Evolutionary conservation across 148 eudicot species (phyloP).

Genomic region (Suaeda aralocaspica): DNA sequence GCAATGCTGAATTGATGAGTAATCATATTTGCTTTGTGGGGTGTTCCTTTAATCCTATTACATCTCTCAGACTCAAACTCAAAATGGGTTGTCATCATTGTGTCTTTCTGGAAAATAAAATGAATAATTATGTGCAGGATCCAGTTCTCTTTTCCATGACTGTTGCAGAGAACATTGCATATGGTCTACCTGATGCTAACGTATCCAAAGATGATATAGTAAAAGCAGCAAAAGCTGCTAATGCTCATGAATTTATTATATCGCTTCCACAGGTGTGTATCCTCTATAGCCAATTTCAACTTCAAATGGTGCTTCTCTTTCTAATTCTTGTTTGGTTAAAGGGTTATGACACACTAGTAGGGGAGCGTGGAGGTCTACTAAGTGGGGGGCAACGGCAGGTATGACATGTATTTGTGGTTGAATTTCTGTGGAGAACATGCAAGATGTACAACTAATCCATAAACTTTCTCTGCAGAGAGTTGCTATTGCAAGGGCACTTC

Average conservation of each 20-base stretch:
- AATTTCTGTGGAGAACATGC: neutral
- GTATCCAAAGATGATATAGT: slow-evolving; percentile 87
- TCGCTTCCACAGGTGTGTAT: slow-evolving; percentile 84
- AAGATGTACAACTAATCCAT: slow-evolving; percentile 16
- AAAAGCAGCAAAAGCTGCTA: slow-evolving; percentile 98
- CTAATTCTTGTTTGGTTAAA: slow-evolving; percentile 30
- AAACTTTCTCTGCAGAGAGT: slow-evolving; percentile 54
- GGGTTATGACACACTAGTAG: slow-evolving; percentile 98
- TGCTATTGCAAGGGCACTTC: slow-evolving; percentile 94
- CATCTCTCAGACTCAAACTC: neutral
- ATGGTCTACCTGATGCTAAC: slow-evolving; percentile 84
- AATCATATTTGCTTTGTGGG: neutral
- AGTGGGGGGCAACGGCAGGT: slow-evolving; percentile 99
- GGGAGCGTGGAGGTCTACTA: slow-evolving; percentile 92
- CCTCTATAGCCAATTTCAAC: neutral
- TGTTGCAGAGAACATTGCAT: slow-evolving; percentile 95
- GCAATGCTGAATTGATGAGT: neutral
- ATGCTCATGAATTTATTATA: slow-evolving; percentile 94
- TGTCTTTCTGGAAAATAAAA: neutral
- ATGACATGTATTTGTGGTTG: slow-evolving; percentile 16
- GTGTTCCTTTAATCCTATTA: neutral
- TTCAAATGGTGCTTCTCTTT: neutral
- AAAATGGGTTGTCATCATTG: neutral
- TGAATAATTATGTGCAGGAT: slow-evolving; percentile 46
- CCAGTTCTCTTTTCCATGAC: slow-evolving; percentile 94